Conservation (phyloP, 176 grass and related monocot genomes). For the Oryza australiensis region DNA sequence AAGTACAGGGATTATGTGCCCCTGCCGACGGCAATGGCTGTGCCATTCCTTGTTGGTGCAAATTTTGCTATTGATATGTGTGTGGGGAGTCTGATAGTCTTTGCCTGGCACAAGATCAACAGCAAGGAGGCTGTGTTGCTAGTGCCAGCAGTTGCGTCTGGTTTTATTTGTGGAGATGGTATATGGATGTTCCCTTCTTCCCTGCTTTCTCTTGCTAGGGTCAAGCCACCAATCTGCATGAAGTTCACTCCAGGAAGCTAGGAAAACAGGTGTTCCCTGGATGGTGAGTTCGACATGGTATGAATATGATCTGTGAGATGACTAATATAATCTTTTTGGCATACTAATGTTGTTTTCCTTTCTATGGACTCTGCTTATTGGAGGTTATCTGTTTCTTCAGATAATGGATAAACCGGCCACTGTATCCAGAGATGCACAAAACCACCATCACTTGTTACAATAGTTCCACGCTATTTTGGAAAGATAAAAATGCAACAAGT, state of each 20-base stretch:
- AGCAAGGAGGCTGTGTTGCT: conserved; percentile 41
- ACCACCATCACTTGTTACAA: too few species aligned
- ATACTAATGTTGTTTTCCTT: not conserved
- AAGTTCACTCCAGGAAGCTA: conserved; percentile 58
- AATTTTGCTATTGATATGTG: conserved; percentile 89
- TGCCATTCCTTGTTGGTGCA: conserved; percentile 79
- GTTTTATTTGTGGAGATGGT: conserved; percentile 88
- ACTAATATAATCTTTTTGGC: not conserved
- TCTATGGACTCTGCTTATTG: not conserved
- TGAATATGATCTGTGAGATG: not conserved
- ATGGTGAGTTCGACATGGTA: not conserved
- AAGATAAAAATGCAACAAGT: too few species aligned
- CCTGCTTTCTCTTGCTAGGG: conserved; percentile 62
- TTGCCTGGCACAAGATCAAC: conserved; percentile 57
- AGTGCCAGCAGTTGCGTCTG: conserved; percentile 81
- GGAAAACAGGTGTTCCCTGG: not conserved
- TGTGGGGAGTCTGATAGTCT: conserved; percentile 61
- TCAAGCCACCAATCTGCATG: conserved; percentile 89
- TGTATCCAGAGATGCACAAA: not conserved
- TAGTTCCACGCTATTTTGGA: too few species aligned
- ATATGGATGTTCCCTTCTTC: conserved; percentile 88
- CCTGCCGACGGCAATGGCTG: conserved; percentile 75
- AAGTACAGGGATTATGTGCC: conserved; percentile 57
- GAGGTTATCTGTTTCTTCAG: not conserved
- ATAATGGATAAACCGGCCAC: too few species aligned